Conservation (phyloP, 306 rosid species). For the Mucuna pruriens region DNA sequence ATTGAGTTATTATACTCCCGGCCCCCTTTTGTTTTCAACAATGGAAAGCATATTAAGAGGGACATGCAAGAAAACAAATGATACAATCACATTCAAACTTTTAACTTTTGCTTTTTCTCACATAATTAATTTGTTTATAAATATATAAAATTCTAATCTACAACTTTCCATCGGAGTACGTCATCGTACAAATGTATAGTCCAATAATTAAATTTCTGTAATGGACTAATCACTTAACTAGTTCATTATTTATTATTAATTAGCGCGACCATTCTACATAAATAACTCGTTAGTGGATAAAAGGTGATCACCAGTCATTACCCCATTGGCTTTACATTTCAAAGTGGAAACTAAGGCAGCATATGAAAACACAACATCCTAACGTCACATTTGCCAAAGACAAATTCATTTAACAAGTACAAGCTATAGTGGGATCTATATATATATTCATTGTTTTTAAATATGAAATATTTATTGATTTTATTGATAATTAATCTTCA, state of each 20-base stretch:
- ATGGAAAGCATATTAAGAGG: not conserved
- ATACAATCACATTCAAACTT: slow-evolving; percentile 46
- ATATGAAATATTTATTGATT: no score
- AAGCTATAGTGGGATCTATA: not conserved
- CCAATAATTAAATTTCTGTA: slow-evolving; percentile 15
- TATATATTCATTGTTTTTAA: no score
- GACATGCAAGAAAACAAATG: slow-evolving; percentile 34
- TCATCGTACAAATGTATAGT: slow-evolving; percentile 21
- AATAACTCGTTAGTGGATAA: slow-evolving; percentile 34
- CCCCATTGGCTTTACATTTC: slow-evolving; percentile 41
- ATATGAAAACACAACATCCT: not conserved
- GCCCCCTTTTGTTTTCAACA: slow-evolving; percentile 6
- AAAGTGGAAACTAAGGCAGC: slow-evolving; percentile 27
- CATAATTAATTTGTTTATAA: not conserved
- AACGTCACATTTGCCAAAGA: not conserved
- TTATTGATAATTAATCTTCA: no score
- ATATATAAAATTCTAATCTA: not conserved
- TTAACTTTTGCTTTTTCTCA: slow-evolving; percentile 28
- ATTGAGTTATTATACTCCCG: not conserved
- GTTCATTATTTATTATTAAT: slow-evolving; percentile 2
- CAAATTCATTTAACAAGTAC: not conserved
- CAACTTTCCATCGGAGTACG: slow-evolving; percentile 26
- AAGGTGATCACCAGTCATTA: slow-evolving; percentile 33
- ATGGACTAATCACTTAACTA: slow-evolving; percentile 33
- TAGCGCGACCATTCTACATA: not conserved